Conservation (phyloP, 768 basidiomycete species). For the Tricholomella constricta region DNA sequence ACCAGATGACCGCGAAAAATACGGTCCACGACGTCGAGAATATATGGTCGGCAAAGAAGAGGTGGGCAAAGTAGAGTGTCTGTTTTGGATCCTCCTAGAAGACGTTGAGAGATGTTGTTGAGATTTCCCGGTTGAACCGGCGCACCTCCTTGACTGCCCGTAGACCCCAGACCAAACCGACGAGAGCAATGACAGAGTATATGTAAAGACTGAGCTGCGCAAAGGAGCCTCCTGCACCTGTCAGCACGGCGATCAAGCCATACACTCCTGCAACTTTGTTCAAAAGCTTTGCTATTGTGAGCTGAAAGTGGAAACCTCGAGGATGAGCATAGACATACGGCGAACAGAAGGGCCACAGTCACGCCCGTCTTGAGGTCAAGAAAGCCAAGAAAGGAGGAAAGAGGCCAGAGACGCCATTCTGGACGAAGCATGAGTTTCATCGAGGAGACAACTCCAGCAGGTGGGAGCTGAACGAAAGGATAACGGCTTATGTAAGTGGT, state of each 20-base stretch:
- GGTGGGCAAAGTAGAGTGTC: constrained; percentile 86
- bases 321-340: constrained; percentile 53
- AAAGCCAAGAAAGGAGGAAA: constrained; percentile 80
- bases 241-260: constrained; percentile 88
- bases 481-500: constrained; percentile 14
- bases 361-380: constrained; percentile 96
- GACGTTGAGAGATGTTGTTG: constrained; percentile 17
- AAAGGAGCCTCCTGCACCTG: constrained; percentile 91
- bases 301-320: constrained; percentile 2
- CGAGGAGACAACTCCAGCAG: constrained; percentile 6
- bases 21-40: constrained; percentile 90
- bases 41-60: constrained; percentile 91
- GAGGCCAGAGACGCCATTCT: constrained; percentile 82
- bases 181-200: constrained; percentile 84
- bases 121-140: constrained; percentile 17
- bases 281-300: constrained; percentile 54
- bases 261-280: constrained; percentile 99
- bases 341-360: constrained; percentile 84
- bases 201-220: constrained; percentile 91
- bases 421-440: constrained; percentile 85
- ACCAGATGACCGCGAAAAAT: constrained; percentile 90
- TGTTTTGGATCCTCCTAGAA: constrained; percentile 87
- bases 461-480: not conserved
- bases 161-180: constrained; percentile 85
- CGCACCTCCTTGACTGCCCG: constrained; percentile 83